Evolutionary conservation across 179 eudicot species (phyloP).

Genomic region (Camellia oleifera): DNA sequence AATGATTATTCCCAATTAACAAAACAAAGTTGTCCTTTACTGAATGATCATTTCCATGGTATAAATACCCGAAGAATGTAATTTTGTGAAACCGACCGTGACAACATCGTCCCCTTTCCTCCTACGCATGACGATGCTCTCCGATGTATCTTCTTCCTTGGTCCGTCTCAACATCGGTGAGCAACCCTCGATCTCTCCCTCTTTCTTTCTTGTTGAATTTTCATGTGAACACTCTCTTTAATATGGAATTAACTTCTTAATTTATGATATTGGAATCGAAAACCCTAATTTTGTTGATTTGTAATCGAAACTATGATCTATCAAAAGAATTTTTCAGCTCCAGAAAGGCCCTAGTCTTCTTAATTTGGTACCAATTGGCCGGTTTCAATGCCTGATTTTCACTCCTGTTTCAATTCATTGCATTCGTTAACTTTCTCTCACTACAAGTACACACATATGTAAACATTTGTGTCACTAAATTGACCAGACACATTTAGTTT

Average conservation of each 20-base stretch:
- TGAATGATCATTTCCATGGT: not conserved
- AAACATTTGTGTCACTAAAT: no score
- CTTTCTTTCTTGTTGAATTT: not conserved
- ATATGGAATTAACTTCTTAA: not conserved
- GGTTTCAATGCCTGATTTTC: not conserved
- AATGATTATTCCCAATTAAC: no score
- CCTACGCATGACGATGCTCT: conserved; percentile 20
- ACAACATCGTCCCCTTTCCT: not conserved
- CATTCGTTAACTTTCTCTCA: no score
- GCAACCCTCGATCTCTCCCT: not conserved
- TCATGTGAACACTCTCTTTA: not conserved
- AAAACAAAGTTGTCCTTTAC: no score
- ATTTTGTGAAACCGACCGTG: not conserved
- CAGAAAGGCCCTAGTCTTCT: not conserved
- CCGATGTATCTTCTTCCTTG: conserved; percentile 33
- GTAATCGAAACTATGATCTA: not conserved
- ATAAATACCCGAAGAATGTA: not conserved
- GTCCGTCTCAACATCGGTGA: conserved; percentile 76
- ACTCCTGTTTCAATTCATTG: not conserved
- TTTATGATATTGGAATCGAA: not conserved
- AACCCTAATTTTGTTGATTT: not conserved
- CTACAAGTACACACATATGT: no score
- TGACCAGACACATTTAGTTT: no score
- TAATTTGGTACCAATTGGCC: not conserved
- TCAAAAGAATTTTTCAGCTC: not conserved